Conservation (phyloP, 2,329 filamentous ascomycete species). For the Diplodia intermedia region DNA sequence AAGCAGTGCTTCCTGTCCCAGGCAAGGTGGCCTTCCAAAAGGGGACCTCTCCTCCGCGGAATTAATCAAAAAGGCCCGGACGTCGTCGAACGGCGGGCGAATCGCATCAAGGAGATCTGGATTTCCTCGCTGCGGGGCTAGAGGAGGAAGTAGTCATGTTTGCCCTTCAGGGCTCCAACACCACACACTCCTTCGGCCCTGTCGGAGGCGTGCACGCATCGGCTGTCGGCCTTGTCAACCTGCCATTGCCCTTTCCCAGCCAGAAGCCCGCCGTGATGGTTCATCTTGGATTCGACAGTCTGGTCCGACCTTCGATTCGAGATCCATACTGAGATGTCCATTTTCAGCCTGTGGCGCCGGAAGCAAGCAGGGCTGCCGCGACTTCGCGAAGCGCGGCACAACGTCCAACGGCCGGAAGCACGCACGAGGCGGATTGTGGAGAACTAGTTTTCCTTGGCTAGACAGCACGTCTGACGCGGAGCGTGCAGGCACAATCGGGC, state of each 20-base stretch:
- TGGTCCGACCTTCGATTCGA: neutral
- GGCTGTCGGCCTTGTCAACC: neutral
- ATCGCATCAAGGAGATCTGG: neutral
- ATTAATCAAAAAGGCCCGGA: constrained; percentile 16
- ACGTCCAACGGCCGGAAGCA: neutral
- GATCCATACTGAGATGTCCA: neutral
- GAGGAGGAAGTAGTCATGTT: neutral
- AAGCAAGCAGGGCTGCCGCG: neutral
- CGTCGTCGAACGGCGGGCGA: constrained; percentile 3
- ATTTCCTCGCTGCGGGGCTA: constrained; percentile 1
- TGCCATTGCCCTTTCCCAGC: neutral
- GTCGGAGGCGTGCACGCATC: neutral
- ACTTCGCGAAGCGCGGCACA: constrained; percentile 4
- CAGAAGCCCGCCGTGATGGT: constrained; percentile 5
- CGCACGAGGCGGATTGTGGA: neutral
- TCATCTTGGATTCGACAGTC: neutral
- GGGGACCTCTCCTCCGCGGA: constrained; percentile 18
- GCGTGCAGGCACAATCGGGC: constrained; percentile 3
- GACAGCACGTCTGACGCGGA: neutral
- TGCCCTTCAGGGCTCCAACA: neutral
- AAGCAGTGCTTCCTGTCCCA: constrained; percentile 13
- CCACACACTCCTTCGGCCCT: neutral
- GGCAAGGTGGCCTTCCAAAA: constrained; percentile 9
- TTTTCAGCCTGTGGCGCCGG: neutral
- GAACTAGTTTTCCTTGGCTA: constrained; percentile 15